Conservation (phyloP, 208 protist species). For the Crithidia sp. region DNA sequence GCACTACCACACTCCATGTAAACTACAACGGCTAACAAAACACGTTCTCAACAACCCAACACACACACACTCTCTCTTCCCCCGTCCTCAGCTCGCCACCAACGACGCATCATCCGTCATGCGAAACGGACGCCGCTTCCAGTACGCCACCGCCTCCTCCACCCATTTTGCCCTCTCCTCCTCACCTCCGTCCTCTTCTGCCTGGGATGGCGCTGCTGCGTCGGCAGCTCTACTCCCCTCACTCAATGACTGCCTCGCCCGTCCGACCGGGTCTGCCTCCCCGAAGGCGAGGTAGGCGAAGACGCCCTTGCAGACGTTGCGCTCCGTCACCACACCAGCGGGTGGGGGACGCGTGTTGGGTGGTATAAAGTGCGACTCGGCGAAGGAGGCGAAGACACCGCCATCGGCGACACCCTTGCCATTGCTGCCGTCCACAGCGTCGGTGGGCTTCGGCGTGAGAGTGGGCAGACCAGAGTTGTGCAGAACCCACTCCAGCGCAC, state of each 20-base stretch:
- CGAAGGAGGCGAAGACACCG: constrained; percentile 12
- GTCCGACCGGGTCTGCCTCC: constrained; percentile 1
- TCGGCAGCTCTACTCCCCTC: neutral
- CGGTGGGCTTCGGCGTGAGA: constrained; percentile 2
- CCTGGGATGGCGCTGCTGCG: neutral
- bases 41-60: no score
- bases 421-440: neutral
- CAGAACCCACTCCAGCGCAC: constrained; percentile 12
- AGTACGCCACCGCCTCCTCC: constrained; percentile 17
- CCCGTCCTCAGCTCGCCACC: no score
- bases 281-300: constrained; percentile 63
- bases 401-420: neutral
- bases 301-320: constrained; percentile 66
- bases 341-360: constrained; percentile 47
- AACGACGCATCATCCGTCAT: no score
- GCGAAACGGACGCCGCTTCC: constrained; percentile 7
- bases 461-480: constrained; percentile 8
- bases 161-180: neutral
- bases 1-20: no score
- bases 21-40: no score
- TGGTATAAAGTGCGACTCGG: constrained; percentile 39
- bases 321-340: constrained; percentile 78
- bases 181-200: neutral
- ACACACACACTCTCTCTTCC: no score
- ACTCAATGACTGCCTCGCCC: neutral